Evolutionary conservation across 2,329 filamentous ascomycete species (phyloP).

Genomic region (Orbilia quercus): DNA sequence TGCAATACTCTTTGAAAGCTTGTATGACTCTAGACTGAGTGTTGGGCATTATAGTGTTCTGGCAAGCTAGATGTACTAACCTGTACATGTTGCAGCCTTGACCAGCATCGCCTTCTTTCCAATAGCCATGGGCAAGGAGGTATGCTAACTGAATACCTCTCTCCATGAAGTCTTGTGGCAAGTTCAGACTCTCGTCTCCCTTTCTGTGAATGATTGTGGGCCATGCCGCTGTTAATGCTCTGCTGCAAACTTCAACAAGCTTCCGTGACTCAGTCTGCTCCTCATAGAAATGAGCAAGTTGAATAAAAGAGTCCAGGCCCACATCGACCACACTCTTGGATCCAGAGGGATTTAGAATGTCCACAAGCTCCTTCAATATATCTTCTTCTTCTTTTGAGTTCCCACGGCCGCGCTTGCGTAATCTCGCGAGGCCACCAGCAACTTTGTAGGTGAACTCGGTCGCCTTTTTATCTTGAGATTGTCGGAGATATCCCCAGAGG

Average conservation of each 20-base stretch:
- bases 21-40: slow-evolving; percentile 23
- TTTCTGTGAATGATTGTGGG: slow-evolving; percentile 9
- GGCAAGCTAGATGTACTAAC: slow-evolving; percentile 24
- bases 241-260: neutral
- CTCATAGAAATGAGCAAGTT: slow-evolving; percentile 33
- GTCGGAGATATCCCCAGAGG: slow-evolving; percentile 36
- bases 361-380: slow-evolving; percentile 26
- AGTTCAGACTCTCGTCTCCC: slow-evolving; percentile 8
- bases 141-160: slow-evolving; percentile 31
- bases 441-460: slow-evolving; percentile 30
- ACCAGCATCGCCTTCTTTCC: slow-evolving; percentile 13
- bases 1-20: slow-evolving; percentile 35
- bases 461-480: slow-evolving; percentile 24
- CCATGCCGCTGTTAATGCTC: slow-evolving; percentile 19
- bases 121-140: slow-evolving; percentile 4
- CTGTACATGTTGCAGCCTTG: slow-evolving; percentile 35
- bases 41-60: slow-evolving; percentile 44
- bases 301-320: slow-evolving; percentile 36
- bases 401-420: slow-evolving; percentile 21
- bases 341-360: slow-evolving; percentile 30
- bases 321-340: slow-evolving; percentile 4
- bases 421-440: slow-evolving; percentile 25
- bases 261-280: slow-evolving; percentile 5
- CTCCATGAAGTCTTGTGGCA: slow-evolving; percentile 29
- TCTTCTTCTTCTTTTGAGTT: slow-evolving; percentile 38